Percentiles rank a stretch among this genome's conserved stretches.
These are phyloP conservation scores for Geotrichum bryndzae DNA, from an alignment of 1,139 yeast genomes.

Conservation along the genomic window DNA sequence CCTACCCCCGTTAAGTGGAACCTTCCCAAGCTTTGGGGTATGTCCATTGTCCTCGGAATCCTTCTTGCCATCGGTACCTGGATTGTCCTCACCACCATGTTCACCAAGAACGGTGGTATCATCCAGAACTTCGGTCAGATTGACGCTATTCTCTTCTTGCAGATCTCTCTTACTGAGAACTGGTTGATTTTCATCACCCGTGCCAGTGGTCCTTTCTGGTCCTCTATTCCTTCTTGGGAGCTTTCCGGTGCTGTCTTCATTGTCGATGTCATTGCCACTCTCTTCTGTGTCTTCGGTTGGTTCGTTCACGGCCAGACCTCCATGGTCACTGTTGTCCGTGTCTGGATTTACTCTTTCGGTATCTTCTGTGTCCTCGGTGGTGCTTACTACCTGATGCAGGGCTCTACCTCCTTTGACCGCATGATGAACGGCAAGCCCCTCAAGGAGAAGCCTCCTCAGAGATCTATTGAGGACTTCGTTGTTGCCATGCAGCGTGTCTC, in stretches of 20 bases:
- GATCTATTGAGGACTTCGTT: conserved; percentile 91
- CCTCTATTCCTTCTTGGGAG: conserved; percentile 69
- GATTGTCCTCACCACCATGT: conserved; percentile 68
- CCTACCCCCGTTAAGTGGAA: conserved; percentile 98
- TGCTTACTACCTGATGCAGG: conserved; percentile 65
- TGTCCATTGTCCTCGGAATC: conserved; percentile 61
- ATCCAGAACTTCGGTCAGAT: conserved; percentile 66
- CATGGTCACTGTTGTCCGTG: conserved; percentile 59
- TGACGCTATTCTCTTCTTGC: conserved; percentile 65
- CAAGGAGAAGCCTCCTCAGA: conserved; percentile 58
- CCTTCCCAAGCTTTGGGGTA: conserved; percentile 78
- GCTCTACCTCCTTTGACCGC: conserved; percentile 82
- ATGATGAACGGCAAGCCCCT: conserved; percentile 85
- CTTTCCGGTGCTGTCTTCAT: conserved; percentile 61
- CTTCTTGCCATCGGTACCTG: conserved; percentile 66
- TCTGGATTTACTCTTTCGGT: conserved; percentile 66
- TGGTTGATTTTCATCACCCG: conserved; percentile 75
- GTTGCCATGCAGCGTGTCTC: conserved; percentile 97
- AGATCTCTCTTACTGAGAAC: conserved; percentile 70
- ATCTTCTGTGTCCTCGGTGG: conserved; percentile 67
- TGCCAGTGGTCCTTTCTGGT: conserved; percentile 75
- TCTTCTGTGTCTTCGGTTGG: conserved; percentile 68
- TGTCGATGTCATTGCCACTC: conserved; percentile 64
- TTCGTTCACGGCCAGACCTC: conserved; percentile 60
- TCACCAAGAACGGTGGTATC: conserved; percentile 55